Conservation (phyloP, 192 early-diverging fungal species). For the Podila verticillata region DNA sequence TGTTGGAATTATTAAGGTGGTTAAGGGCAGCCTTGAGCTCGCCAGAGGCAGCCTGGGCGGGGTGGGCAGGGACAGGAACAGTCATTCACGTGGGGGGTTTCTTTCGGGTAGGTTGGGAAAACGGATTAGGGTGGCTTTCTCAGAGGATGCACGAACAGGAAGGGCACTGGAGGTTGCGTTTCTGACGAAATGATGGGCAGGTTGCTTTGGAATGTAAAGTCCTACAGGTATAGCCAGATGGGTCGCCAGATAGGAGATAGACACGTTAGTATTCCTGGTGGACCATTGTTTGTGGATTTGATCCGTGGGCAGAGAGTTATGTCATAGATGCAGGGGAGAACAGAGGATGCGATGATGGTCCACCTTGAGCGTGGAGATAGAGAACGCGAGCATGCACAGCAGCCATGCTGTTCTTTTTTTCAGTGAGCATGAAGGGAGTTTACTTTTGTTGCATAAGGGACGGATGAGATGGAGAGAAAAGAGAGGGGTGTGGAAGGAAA, state of each 20-base stretch:
- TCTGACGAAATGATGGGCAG: conserved; percentile 57
- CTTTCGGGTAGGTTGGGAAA: conserved; percentile 49
- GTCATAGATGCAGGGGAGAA: not conserved
- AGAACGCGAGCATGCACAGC: too few species aligned
- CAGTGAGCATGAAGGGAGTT: too few species aligned
- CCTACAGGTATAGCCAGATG: conserved; percentile 6
- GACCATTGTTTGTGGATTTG: not conserved
- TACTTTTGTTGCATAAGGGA: too few species aligned
- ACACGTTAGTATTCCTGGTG: not conserved
- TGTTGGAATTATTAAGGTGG: conserved; percentile 29
- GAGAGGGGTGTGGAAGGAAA: not conserved
- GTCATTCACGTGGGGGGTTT: conserved; percentile 54
- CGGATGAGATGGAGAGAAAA: not conserved
- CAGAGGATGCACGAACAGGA: conserved; percentile 55
- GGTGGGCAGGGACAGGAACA: conserved; percentile 51
- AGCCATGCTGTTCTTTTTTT: too few species aligned
- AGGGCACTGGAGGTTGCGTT: conserved; percentile 50
- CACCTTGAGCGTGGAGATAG: too few species aligned
- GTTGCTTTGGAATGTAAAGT: conserved; percentile 53
- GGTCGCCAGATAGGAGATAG: not conserved
- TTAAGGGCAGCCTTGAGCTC: conserved; percentile 51
- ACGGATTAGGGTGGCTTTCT: conserved; percentile 53
- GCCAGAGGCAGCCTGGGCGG: conserved; percentile 37
- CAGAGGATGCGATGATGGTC: not conserved
- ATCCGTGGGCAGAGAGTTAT: not conserved